Percentiles rank a stretch among this genome's conserved stretches.
These are phyloP conservation scores for Dictyostelium purpureum DNA, from an alignment of 78 protist genomes.

Conservation along the genomic window DNA sequence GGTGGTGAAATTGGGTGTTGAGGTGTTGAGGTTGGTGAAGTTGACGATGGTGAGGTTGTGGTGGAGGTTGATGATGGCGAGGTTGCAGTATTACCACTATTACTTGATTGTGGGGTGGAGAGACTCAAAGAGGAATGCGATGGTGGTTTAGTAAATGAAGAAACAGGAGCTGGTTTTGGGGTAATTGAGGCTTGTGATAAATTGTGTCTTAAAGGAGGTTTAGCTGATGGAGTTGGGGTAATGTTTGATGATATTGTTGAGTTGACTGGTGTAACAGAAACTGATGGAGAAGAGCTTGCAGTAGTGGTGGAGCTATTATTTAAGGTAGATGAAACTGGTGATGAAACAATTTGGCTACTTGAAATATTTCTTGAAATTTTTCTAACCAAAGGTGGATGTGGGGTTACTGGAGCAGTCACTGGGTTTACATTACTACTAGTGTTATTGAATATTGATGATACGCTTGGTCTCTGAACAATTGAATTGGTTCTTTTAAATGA, in stretches of 20 bases:
- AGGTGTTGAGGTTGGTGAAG: not conserved
- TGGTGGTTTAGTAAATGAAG: not conserved
- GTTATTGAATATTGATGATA: not conserved
- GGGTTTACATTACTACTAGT: not conserved
- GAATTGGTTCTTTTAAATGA: not conserved
- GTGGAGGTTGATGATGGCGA: not conserved
- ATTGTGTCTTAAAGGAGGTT: not conserved
- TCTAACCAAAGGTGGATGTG: too few relatives aligned
- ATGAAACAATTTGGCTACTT: not conserved
- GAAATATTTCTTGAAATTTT: too few relatives aligned
- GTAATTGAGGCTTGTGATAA: not conserved
- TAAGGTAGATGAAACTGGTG: conserved; percentile 7
- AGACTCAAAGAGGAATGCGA: not conserved
- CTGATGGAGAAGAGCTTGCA: not conserved
- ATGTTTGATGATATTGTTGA: not conserved
- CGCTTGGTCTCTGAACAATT: not conserved
- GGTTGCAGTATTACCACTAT: not conserved
- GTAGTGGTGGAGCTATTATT: not conserved
- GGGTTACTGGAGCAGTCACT: too few relatives aligned
- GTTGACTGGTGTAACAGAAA: not conserved
- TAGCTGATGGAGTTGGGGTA: not conserved
- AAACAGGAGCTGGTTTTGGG: not conserved
- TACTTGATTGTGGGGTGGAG: not conserved
- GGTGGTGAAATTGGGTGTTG: too few relatives aligned
- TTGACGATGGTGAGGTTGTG: not conserved